Base-by-base conservation (phyloP, 1,284 basidiomycete species). In the Ustilago shanxiensis region DNA sequence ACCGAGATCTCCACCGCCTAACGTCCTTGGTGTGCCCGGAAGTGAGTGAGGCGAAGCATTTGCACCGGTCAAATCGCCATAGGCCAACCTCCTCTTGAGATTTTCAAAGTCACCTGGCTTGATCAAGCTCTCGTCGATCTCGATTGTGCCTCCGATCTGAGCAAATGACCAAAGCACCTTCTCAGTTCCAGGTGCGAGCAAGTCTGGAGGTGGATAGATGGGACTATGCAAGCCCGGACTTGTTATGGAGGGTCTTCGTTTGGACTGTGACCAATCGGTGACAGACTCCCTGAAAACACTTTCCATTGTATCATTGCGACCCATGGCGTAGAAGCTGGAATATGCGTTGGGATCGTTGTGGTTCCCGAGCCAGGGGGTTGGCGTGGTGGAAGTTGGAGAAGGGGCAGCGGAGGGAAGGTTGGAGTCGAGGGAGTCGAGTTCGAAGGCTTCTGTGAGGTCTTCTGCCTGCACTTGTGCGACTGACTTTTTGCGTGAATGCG, bases 151-250 rank as follows among this genome's bases (percentile, higher is more conserved):
- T n/a, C 90, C 88, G 28, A 95, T 88, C 78, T 95, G 93, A 0
- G 92, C 93, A 82, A 95, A 95, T 0, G 93, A 91, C 86, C 95
- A 95, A 0, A 95, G 88, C n/a, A 95, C 89, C 13, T 92, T 87
- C 76, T 94, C 92, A 9, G 89, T 89, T 63, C 89, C 89, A 2
- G 88, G 59, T 28, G 80, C 51, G 8, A 78, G 37, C 6, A 61
- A 28, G 31, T 74, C 61, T 6, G 54, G 55, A 4, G 60, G 49
- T 3, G 80, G 80, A 44, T 77, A 80, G 47, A 81, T 72, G 2
- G 80, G 73, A 51, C 75, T 77, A 14, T 71, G 54, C 1, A 49
- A 8, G 20, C 66, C 44, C 5, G 72, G 45, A 37, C 39, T 54
- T 37, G 41, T 44, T 18, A 20, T 20, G 49, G 63, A 66, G 18